Conservation (phyloP, 2,329 filamentous ascomycete genomes). For the Trichoderma polysporum region DNA sequence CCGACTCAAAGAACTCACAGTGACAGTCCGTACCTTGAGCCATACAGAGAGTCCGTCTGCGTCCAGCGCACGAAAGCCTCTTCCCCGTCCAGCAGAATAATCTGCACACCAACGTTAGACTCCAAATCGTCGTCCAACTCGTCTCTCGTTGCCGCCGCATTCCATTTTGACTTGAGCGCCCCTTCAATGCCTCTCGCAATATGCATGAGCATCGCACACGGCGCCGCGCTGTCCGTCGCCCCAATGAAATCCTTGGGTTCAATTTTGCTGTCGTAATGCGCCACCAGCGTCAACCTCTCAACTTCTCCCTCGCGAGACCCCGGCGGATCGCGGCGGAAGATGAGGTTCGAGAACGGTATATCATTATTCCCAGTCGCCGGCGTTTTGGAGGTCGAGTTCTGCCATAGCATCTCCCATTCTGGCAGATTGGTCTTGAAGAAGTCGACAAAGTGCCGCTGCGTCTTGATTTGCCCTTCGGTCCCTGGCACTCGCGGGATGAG, state of each 20-base stretch:
- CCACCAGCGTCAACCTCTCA: conserved; percentile 78
- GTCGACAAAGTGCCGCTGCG: conserved; percentile 77
- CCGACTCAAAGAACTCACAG: background rate
- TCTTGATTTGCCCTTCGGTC: conserved; percentile 69
- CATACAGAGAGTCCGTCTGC: conserved; percentile 81
- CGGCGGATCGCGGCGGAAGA: conserved; percentile 84
- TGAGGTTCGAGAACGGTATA: conserved; percentile 83
- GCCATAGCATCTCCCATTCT: conserved; percentile 75
- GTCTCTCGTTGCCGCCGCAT: conserved; percentile 63
- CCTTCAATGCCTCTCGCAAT: conserved; percentile 76
- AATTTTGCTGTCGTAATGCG: conserved; percentile 89
- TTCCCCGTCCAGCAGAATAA: conserved; percentile 88
- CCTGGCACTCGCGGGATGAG: conserved; percentile 86
- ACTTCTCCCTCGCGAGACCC: conserved; percentile 74
- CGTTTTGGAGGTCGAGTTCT: conserved; percentile 86
- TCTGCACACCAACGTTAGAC: conserved; percentile 80
- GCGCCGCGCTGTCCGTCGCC: conserved; percentile 88
- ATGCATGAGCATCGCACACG: conserved; percentile 92
- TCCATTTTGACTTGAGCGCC: conserved; percentile 80
- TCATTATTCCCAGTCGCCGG: conserved; percentile 69
- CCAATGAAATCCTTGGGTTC: conserved; percentile 84
- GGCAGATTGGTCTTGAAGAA: conserved; percentile 78
- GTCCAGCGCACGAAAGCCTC: conserved; percentile 87
- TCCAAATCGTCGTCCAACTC: conserved; percentile 58
- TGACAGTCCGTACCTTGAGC: conserved; percentile 61